Base-by-base conservation (phyloP, 1,284 basidiomycete species). In the Ganoderma multipileum region DNA sequence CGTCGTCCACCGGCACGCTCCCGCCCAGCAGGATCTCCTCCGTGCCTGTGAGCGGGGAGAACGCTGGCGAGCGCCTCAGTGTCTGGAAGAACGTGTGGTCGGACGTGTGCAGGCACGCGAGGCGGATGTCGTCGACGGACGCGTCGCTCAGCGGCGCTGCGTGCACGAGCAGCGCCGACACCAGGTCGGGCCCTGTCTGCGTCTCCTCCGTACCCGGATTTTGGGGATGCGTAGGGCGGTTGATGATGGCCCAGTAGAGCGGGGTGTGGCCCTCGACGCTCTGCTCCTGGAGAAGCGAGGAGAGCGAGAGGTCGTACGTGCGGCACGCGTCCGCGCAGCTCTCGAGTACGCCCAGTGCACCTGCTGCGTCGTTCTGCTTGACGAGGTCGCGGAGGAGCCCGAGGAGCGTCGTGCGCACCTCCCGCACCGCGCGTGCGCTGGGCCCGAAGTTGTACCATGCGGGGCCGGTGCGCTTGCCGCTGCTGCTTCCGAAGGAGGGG, bases 231-330 rank as follows among this genome's bases (percentile, higher is more conserved):
- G 70, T 38, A 11, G 76, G 72, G 28, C 77, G 75, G 60, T 77
- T 91, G 36, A 92, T 77, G 70, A 92, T 87, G 0, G 87, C 87
- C 91, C 91, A 93, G 71, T 92, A 92, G 1, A 92, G 74, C 0
- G 90, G 87, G 0, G 87, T 87, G 71, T 89, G 88, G 0, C 81
- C 83, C 75, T 92, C 91, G 60, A 92, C 87, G n/a, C 80, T 87
- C 52, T 79, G 83, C 52, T 91, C 87, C 73, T 92, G 91, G 9
- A 92, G 77, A 41, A 92, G 76, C 0, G 80, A 70, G 0, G 86
- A 77, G 38, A 87, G 77, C 20, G 83, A 78, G 20, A 88, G 67
- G 30, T 73, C 74, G 36, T 83, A 81, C 0, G 79, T 72, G 20
- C 71, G 72, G 71, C 87, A 88, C 0, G 84, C 84, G 33, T 83